phyloP scores from a whole-genome alignment of 2,329 filamentous ascomycete species.

The Penicillium sp. region DNA sequence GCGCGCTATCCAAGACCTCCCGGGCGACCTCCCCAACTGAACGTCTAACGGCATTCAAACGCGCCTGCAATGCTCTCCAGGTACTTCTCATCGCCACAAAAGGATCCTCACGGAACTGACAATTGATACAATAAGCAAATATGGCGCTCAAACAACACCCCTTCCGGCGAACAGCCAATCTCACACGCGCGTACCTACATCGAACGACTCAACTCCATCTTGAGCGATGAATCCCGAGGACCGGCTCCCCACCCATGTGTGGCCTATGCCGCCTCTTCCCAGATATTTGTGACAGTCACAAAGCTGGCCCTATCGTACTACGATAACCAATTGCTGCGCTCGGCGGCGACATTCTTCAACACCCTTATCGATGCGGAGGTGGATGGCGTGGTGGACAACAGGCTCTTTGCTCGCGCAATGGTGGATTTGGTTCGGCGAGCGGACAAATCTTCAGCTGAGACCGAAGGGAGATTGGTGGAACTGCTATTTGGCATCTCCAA shows the following conservation, averaged over 20 bases:
- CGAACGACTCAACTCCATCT: slow-evolving; percentile 62
- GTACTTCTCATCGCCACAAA: slow-evolving; percentile 31
- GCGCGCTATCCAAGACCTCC: slow-evolving; percentile 49
- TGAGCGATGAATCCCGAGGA: slow-evolving; percentile 84
- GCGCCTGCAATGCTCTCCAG: slow-evolving; percentile 60
- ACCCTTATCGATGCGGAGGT: slow-evolving; percentile 95
- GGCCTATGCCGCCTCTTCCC: slow-evolving; percentile 77
- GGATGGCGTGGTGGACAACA: slow-evolving; percentile 87
- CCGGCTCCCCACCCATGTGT: slow-evolving; percentile 91
- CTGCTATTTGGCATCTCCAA: slow-evolving; percentile 93
- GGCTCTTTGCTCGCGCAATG: slow-evolving; percentile 79
- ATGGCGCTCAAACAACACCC: slow-evolving; percentile 58
- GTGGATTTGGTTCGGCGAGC: slow-evolving; percentile 83
- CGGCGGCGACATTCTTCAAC: slow-evolving; percentile 82
- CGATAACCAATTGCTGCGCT: slow-evolving; percentile 81
- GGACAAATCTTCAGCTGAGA: slow-evolving; percentile 65
- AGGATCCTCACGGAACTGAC: slow-evolving; percentile 3
- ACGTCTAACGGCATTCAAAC: slow-evolving; percentile 61
- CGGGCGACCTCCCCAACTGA: slow-evolving; percentile 57
- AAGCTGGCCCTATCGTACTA: slow-evolving; percentile 84
- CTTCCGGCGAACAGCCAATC: slow-evolving; percentile 53
- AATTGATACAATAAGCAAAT: slow-evolving; percentile 48
- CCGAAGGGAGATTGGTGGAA: slow-evolving; percentile 86
- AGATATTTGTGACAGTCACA: slow-evolving; percentile 85
- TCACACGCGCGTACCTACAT: slow-evolving; percentile 54